A percentile compares a stretch with the other conserved stretches of the same genome.
These are phyloP conservation scores for Diaporthe sp. DNA, from an alignment of 2,329 filamentous ascomycete genomes.

Conservation along the genomic window DNA sequence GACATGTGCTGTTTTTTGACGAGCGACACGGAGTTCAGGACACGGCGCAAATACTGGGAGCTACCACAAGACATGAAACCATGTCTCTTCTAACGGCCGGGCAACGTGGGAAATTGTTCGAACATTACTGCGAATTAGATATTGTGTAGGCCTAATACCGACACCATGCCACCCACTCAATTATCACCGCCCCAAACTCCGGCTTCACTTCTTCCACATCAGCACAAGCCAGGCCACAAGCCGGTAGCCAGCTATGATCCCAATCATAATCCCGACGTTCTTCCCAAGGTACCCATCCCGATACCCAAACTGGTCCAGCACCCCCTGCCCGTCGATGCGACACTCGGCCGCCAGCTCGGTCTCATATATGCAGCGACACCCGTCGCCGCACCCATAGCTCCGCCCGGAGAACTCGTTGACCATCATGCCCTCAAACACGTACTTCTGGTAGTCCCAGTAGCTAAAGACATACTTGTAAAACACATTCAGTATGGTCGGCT, in stretches of 20 bases:
- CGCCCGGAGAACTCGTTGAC: constrained; percentile 83
- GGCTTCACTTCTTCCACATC: constrained; percentile 49
- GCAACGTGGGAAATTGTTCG: neutral
- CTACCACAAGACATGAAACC: neutral
- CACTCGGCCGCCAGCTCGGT: constrained; percentile 75
- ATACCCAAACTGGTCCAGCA: constrained; percentile 80
- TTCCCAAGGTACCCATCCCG: constrained; percentile 72
- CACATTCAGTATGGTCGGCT: constrained; percentile 78
- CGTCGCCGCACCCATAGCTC: constrained; percentile 70
- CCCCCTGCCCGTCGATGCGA: constrained; percentile 77
- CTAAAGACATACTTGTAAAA: constrained; percentile 92
- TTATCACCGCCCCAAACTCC: neutral
- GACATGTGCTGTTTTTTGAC: neutral
- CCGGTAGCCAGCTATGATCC: constrained; percentile 81
- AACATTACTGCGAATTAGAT: neutral
- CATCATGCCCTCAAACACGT: constrained; percentile 95
- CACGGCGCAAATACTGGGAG: neutral
- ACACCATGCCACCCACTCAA: neutral
- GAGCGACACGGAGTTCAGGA: constrained; percentile 31
- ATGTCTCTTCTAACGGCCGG: constrained; percentile 1
- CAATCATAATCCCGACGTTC: constrained; percentile 84
- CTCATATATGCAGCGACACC: constrained; percentile 79
- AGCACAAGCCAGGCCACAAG: constrained; percentile 77
- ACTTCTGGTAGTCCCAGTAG: constrained; percentile 89
- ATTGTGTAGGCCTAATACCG: constrained; percentile 16